Evolutionary conservation across 192 early-diverging fungal species (phyloP), one percentile per base, ranked within the genome.

Genomic region (Neocallimastix lanati): DNA sequence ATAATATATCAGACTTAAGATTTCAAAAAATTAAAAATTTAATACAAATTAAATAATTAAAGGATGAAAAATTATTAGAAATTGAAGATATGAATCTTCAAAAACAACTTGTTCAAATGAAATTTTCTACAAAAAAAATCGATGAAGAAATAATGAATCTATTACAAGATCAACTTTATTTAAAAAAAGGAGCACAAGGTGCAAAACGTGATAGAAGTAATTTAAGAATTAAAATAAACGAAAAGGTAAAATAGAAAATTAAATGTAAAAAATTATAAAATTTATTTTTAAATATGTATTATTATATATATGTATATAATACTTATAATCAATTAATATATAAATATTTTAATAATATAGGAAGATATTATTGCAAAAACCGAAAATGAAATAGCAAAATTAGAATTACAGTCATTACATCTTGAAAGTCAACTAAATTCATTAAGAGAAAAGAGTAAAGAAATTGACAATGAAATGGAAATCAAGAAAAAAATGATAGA

Each of bases 91-190:
- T 81, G 28, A 82, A 84, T 13, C 83, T 89, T 15, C 50, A 84
- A 58, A 90, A 90, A 79, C 78, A 81, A 12, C 88, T 84, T 4
- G 79, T 38, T 13, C 78, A 84, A 82, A 84, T 82, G 2, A 78
- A 78, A 27, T 35, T 76, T 14, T 67, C 79, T 15, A 82, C 80
- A 40, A 79, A 79, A n/a, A 87, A 87, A 76, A 76, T 90, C 27
- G 85, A 87, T 50, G 77, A 40, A 29, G 88, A 90, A 37, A 86
- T 90, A 67, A 86, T 85, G 79, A 88, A 89, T 80, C 83, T 87
- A 37, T 81, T 90, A 28, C 87, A 90, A 77, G 81, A 80, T 77
- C 88, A 90, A 81, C 78, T 88, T 4, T 82, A 82, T 13, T 84
- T 90, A 37, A 84, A 88, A 81, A 90, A 88, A 78, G 88, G 89